Evolutionary conservation across 1,284 basidiomycete genomes (phyloP).

Genomic region (Abortiporus biennis): DNA sequence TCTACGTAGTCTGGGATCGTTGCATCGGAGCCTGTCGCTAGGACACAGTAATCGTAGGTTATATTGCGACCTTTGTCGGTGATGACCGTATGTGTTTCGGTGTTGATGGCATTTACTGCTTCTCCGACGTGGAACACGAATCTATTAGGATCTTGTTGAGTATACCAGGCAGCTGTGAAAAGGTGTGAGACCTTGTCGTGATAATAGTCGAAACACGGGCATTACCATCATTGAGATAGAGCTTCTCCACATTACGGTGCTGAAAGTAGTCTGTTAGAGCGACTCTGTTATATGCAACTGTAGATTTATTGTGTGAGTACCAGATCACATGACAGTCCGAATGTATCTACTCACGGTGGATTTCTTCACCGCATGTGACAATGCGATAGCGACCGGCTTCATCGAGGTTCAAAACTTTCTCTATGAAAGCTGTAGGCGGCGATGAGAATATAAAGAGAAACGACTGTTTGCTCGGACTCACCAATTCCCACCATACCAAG

Average conservation of each 20-base stretch:
- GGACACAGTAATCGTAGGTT: constrained; percentile 56
- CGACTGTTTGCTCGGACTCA: constrained; percentile 23
- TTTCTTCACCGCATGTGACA: constrained; percentile 59
- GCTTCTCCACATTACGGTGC: constrained; percentile 55
- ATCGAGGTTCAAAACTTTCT: constrained; percentile 57
- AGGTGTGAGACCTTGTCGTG: not conserved
- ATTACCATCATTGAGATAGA: constrained; percentile 57
- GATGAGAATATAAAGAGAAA: constrained; percentile 9
- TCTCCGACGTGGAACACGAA: constrained; percentile 51
- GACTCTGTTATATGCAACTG: constrained; percentile 44
- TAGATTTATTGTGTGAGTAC: not conserved
- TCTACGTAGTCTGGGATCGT: constrained; percentile 60
- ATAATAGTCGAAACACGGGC: constrained; percentile 3
- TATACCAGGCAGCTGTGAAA: constrained; percentile 44
- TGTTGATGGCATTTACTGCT: constrained; percentile 44
- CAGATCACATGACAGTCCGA: not conserved
- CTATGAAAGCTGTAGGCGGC: constrained; percentile 50
- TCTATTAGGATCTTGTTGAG: constrained; percentile 44
- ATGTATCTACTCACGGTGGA: constrained; percentile 19
- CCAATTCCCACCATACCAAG: constrained; percentile 70
- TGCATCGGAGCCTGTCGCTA: constrained; percentile 70
- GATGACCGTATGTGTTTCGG: constrained; percentile 36
- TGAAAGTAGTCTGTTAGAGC: constrained; percentile 62
- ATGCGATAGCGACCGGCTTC: constrained; percentile 42
- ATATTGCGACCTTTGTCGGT: constrained; percentile 44